Evolutionary conservation across 2,329 filamentous ascomycete genomes (phyloP).

Genomic region (Gliomastix tumulicola): DNA sequence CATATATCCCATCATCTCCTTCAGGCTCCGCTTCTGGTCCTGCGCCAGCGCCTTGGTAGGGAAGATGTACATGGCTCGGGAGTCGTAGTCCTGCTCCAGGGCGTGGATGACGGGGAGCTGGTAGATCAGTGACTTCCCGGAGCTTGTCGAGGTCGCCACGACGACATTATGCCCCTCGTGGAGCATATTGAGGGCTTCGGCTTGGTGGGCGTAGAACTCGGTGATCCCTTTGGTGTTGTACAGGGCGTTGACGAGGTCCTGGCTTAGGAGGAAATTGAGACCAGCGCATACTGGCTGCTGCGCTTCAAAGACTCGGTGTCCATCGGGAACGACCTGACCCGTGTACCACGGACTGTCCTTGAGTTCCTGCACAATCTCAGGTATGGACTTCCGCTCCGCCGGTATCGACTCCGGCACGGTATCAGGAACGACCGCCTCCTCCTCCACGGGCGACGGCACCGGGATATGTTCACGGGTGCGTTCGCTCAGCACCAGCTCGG

Average conservation of each 20-base stretch:
- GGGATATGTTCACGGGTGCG: constrained; percentile 58
- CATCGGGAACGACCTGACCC: constrained; percentile 86
- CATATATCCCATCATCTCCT: constrained; percentile 78
- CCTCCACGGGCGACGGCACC: constrained; percentile 36
- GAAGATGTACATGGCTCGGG: constrained; percentile 94
- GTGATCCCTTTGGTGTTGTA: constrained; percentile 89
- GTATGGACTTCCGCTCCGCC: constrained; percentile 68
- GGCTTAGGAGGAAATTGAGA: constrained; percentile 78
- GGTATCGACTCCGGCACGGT: constrained; percentile 67
- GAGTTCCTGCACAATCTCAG: constrained; percentile 80
- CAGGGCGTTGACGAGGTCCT: constrained; percentile 88
- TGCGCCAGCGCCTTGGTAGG: constrained; percentile 95
- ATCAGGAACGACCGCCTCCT: constrained; percentile 20
- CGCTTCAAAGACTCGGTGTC: constrained; percentile 83
- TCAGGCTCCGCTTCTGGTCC: constrained; percentile 83
- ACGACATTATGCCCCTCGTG: constrained; percentile 81
- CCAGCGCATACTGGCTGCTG: constrained; percentile 78
- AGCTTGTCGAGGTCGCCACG: constrained; percentile 90
- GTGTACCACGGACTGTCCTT: constrained; percentile 82
- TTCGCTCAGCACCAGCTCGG: constrained; percentile 56
- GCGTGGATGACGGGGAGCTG: constrained; percentile 87
- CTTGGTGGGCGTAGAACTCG: constrained; percentile 83
- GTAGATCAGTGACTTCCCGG: constrained; percentile 96
- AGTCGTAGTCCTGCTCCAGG: constrained; percentile 68
- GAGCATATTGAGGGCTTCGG: constrained; percentile 85